These are phyloP conservation scores for Thielaviopsis cerberus DNA, from an alignment of 2,329 filamentous ascomycete species.

Conservation along the genomic window DNA sequence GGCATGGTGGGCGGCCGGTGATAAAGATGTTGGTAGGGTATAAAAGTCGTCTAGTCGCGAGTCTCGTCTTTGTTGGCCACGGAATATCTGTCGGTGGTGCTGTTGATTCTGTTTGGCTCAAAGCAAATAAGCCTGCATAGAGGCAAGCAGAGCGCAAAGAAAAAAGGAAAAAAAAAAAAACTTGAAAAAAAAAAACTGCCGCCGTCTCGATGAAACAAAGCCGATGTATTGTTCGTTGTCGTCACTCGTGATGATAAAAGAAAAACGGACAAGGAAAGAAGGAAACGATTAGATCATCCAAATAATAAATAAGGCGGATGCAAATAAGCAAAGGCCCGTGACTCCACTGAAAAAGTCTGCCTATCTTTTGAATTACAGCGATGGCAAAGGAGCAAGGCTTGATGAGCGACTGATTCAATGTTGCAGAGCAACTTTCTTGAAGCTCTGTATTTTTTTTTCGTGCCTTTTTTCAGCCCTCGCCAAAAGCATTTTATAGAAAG, in stretches of 20 bases:
- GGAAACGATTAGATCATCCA: not conserved
- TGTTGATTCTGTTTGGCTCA: not conserved
- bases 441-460: not conserved
- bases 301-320: not conserved
- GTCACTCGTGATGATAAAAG: not conserved
- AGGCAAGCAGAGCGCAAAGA: not conserved
- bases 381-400: not conserved
- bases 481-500: not conserved
- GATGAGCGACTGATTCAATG: not conserved
- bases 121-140: not conserved
- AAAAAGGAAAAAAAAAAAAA: not conserved
- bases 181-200: no score
- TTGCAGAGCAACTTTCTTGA: not conserved
- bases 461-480: not conserved
- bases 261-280: not conserved
- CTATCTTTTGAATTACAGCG: not conserved
- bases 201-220: not conserved
- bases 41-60: not conserved
- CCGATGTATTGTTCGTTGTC: not conserved
- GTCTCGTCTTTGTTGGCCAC: not conserved
- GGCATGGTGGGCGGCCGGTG: slow-evolving; percentile 41
- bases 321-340: not conserved
- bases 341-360: not conserved
- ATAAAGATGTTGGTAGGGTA: not conserved
- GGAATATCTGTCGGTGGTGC: not conserved